Percentiles rank a stretch among this genome's conserved stretches.
Evolutionary conservation across 768 basidiomycete species (phyloP).

Genomic region (Crassisporium funariophilum): DNA sequence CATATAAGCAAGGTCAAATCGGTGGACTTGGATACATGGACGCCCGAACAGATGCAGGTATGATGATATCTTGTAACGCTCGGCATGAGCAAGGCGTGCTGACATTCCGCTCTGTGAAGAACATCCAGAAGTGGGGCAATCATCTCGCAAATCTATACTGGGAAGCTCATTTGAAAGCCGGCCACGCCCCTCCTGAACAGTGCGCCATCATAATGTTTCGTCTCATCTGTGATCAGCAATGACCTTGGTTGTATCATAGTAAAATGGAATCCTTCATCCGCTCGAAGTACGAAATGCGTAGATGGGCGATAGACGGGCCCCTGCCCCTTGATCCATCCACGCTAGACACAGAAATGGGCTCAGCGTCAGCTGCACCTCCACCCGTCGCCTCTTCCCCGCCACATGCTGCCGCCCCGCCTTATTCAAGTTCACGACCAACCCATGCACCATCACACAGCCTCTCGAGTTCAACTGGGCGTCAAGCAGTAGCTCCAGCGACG

Average conservation of each 20-base stretch:
- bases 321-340: slow-evolving; percentile 79
- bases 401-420: slow-evolving; percentile 29
- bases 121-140: slow-evolving; percentile 95
- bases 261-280: slow-evolving; percentile 99
- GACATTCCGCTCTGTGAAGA: slow-evolving; percentile 50
- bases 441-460: slow-evolving; percentile 31
- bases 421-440: too few relatives aligned
- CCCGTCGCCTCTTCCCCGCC: slow-evolving; percentile 25
- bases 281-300: slow-evolving; percentile 90
- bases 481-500: slow-evolving; percentile 29
- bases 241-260: slow-evolving; percentile 40
- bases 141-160: slow-evolving; percentile 91
- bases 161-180: slow-evolving; percentile 92
- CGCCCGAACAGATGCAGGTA: slow-evolving; percentile 96
- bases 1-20: slow-evolving; percentile 98
- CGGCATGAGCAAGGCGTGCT: too few relatives aligned
- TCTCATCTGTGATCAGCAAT: background rate
- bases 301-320: slow-evolving; percentile 94
- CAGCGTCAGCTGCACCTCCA: slow-evolving; percentile 27
- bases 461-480: too few relatives aligned
- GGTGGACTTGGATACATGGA: slow-evolving; percentile 97
- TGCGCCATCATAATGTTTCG: slow-evolving; percentile 50
- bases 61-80: slow-evolving; percentile 20
- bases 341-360: too few relatives aligned
- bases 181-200: slow-evolving; percentile 95